Evolutionary conservation across 805 yeast species (phyloP), one percentile per base, ranked within the genome.

Genomic region (Kazachstania viticola): DNA sequence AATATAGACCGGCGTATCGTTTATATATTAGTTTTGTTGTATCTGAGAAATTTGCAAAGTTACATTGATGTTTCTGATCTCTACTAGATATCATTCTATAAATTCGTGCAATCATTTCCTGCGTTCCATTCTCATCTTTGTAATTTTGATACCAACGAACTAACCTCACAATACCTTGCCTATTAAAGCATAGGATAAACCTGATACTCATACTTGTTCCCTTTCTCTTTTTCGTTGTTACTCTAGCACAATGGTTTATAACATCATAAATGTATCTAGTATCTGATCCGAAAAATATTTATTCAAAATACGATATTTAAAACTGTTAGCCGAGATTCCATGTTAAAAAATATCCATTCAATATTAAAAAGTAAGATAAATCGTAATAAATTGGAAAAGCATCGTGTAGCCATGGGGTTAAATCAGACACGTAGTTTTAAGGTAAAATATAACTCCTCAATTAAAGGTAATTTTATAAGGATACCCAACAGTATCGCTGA

Each of bases 161-260:
- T 12, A 88, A 60, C 37, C 98, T 70, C 15, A 88, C 73, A 42
- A 81, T 81, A n/a, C 98, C 97, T 59, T 88, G 96, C 36, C 95
- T 69, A 53, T 88, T 88, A 53, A 88, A 75, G 28, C 88, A 79
- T 26, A 87, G 58, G 25, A 88, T 65, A 59, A 73, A 88, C 42
- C 83, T 85, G 13, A 87, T 69, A 4, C 83, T 68, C 95, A 85
- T 14, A 13, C 9, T 19, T 6, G 17, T 19, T 11, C 11, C n/a
- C n/a, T n/a, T n/a, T n/a, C n/a, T n/a, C n/a, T n/a, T n/a, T n/a
- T n/a, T n/a, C n/a, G n/a, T n/a, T n/a, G n/a, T n/a, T 23, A 23
- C n/a, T n/a, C n/a, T n/a, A 23, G 22, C 28, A 25, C 11, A 25
- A 14, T 25, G 5, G 13, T 8, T 12, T 11, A 8, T 25, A 13